Base-by-base conservation (phyloP, 768 basidiomycete genomes). In the Tricholoma sp. region DNA sequence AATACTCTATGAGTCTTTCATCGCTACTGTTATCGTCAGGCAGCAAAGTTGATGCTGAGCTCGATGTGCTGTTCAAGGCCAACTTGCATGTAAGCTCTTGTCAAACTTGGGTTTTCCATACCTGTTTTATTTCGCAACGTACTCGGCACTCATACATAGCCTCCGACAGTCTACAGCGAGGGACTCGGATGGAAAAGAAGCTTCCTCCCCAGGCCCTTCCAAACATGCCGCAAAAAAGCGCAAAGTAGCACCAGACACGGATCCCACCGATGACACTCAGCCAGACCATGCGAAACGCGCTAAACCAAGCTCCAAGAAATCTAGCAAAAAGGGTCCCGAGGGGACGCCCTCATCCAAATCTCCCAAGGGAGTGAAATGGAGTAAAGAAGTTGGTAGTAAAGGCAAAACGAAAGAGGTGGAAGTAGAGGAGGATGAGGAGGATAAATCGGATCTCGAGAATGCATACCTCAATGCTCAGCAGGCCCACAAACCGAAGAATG, bases 61-160 rank as follows among this genome's bases (percentile, higher is more conserved):
- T 91, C 8, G 85, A 89, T 62, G 75, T 77, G 24, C 62, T 91
- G 29, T 88, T 91, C 65, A 76, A 76, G 31, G 65, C 77, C 36
- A 77, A 79, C 58, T 24, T 24, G 4, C 24, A 24, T 24, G 85
- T 84, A 58, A 60, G 80, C 67, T 41, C 24, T 39, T 32, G 11
- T 29, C 31, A 32, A n/a, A n/a, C n/a, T n/a, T n/a, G n/a, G n/a
- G n/a, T n/a, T n/a, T n/a, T 24, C 24, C 24, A 24, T 24, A 24
- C 24, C 24, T 2, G 24, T 24, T 24, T 24, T 24, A 24, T 24
- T 1, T n/a, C 11, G 17, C 52, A 24, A 24, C 29, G 56, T 9
- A 49, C 7, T 49, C n/a, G 8, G 34, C 13, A 12, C 34, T 39
- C 41, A 31, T 37, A 37, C 13, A 17, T 2, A 1, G 6, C 32